Evolutionary conservation across 1,284 basidiomycete genomes (phyloP).

Genomic region (Tilletia horrida): DNA sequence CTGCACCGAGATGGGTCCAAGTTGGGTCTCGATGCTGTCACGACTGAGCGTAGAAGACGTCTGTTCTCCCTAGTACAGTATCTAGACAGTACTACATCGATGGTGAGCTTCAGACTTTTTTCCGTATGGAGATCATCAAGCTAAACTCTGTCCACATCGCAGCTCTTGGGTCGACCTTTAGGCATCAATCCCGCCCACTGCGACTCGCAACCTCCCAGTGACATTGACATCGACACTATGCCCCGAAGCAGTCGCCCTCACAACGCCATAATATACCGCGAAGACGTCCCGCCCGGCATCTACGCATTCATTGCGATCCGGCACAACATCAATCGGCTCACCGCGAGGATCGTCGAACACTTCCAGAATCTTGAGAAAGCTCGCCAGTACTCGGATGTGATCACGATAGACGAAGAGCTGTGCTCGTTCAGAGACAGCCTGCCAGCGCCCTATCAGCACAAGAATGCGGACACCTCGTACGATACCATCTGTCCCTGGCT

Average conservation of each 20-base stretch:
- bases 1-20: slow-evolving; percentile 85
- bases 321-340: slow-evolving; percentile 75
- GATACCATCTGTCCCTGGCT: slow-evolving; percentile 45
- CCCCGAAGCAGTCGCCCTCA: slow-evolving; percentile 47
- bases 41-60: slow-evolving; percentile 81
- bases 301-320: slow-evolving; percentile 86
- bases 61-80: slow-evolving; percentile 93
- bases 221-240: slow-evolving; percentile 67
- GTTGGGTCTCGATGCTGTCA: slow-evolving; percentile 61
- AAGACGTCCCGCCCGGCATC: slow-evolving; percentile 64
- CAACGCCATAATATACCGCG: slow-evolving; percentile 11
- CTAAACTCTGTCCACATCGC: neutral
- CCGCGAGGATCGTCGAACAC: slow-evolving; percentile 87
- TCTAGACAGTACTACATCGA: slow-evolving; percentile 84
- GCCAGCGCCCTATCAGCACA: slow-evolving; percentile 68
- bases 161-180: slow-evolving; percentile 73
- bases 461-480: slow-evolving; percentile 59
- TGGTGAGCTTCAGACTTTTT: slow-evolving; percentile 54
- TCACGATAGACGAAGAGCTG: slow-evolving; percentile 78
- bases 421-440: slow-evolving; percentile 71
- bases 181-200: slow-evolving; percentile 71
- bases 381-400: slow-evolving; percentile 79
- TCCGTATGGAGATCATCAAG: slow-evolving; percentile 57
- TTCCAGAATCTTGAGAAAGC: slow-evolving; percentile 73
- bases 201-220: slow-evolving; percentile 75